These are phyloP conservation scores for Suillus clintonianus DNA, from an alignment of 768 basidiomycete species.

Conservation along the genomic window DNA sequence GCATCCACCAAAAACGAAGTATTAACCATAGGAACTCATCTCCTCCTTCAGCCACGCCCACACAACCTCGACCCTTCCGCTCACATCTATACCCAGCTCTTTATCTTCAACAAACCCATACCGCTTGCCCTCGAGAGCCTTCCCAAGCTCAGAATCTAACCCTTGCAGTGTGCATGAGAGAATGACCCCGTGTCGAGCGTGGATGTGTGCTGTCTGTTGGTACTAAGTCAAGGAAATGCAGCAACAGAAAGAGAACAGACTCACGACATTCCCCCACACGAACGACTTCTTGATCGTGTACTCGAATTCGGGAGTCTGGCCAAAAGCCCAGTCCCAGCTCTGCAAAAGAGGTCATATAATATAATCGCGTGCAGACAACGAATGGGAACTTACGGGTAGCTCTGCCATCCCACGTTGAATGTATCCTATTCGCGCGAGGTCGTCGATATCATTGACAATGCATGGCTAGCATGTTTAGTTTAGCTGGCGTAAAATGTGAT, in stretches of 20 bases:
- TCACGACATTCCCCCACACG: conserved; percentile 53
- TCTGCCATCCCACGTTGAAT: conserved; percentile 73
- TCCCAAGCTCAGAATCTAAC: conserved; percentile 17
- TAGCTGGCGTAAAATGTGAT: not conserved
- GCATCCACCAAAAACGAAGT: not conserved
- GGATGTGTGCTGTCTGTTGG: conserved; percentile 47
- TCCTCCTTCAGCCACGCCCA: conserved; percentile 25
- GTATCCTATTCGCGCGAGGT: conserved; percentile 50
- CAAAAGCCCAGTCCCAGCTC: conserved; percentile 94
- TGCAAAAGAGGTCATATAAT: conserved; percentile 28
- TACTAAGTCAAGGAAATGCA: conserved; percentile 1
- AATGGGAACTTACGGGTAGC: conserved; percentile 54
- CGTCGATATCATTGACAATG: conserved; percentile 47
- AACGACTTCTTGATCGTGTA: conserved; percentile 53
- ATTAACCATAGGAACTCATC: conserved; percentile 18
- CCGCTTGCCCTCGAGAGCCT: conserved; percentile 32
- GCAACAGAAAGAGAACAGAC: conserved; percentile 13
- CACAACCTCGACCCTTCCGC: conserved; percentile 18
- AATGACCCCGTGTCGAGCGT: conserved; percentile 69
- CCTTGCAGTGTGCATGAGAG: conserved; percentile 38
- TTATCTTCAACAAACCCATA: conserved; percentile 41
- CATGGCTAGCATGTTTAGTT: conserved; percentile 34
- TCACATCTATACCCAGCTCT: conserved; percentile 6
- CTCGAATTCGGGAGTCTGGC: conserved; percentile 92
- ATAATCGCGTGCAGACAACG: not conserved